A percentile compares a stretch with the other conserved stretches of the same genome.
These are phyloP conservation scores for Cryptococcus sp. DNA, from an alignment of 1,284 basidiomycete species.

Conservation along the genomic window DNA sequence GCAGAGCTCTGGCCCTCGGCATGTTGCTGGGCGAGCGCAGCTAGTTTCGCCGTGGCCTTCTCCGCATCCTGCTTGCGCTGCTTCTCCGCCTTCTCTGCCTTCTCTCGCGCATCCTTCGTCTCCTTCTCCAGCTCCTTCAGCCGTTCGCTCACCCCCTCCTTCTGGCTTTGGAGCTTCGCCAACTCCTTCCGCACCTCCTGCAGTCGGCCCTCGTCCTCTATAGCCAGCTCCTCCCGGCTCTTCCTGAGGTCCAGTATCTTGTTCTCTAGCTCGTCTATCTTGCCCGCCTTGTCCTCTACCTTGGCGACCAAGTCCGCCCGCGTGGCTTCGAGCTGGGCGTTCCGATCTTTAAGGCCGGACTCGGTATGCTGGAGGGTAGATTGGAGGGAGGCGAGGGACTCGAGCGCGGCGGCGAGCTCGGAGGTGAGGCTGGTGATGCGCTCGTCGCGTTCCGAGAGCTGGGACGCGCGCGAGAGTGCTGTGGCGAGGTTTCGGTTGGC, in stretches of 20 bases:
- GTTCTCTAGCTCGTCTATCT: conserved; percentile 37
- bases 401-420: conserved; percentile 6
- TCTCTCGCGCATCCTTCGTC: neutral
- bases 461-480: conserved; percentile 14
- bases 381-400: conserved; percentile 7
- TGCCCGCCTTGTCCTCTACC: conserved; percentile 25
- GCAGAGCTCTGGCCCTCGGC: neutral
- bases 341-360: conserved; percentile 20
- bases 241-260: conserved; percentile 36
- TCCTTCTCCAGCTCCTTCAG: conserved; percentile 8
- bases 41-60: conserved; percentile 9
- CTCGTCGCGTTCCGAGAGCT: conserved; percentile 13
- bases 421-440: conserved; percentile 7
- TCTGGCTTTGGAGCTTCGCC: conserved; percentile 9
- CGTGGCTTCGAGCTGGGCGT: conserved; percentile 31
- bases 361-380: conserved; percentile 8
- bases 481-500: conserved; percentile 20
- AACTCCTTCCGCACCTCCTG: conserved; percentile 20
- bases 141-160: conserved; percentile 1
- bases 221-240: conserved; percentile 34
- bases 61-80: neutral
- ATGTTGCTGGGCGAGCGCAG: conserved; percentile 5
- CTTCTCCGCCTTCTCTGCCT: neutral
- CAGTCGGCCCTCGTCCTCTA: conserved; percentile 29
- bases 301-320: conserved; percentile 27